Percentiles rank a stretch among this genome's conserved stretches.
phyloP scores from a whole-genome alignment of 306 rosid species.

The Pterocarpus macrocarpus region DNA sequence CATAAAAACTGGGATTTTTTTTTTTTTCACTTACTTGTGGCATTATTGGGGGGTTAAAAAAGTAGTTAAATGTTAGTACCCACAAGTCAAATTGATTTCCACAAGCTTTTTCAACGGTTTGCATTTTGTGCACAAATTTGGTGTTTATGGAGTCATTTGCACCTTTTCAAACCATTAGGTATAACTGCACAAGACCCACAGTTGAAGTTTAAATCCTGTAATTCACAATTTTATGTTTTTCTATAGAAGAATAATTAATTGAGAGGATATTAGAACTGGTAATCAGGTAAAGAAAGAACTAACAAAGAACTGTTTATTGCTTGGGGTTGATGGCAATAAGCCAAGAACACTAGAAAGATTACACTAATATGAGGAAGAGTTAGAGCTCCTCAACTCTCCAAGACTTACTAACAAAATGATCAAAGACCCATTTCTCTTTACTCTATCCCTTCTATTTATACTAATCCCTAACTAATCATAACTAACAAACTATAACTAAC shows the following conservation, averaged over 20 bases:
- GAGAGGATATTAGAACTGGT: too few relatives aligned
- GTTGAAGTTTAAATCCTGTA: neutral
- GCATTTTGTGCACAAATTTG: neutral
- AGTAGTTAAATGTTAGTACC: neutral
- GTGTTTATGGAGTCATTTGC: neutral
- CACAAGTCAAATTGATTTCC: neutral
- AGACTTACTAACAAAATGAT: too few relatives aligned
- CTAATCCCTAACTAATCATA: too few relatives aligned
- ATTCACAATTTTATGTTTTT: neutral
- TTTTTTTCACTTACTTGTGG: neutral
- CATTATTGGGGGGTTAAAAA: neutral
- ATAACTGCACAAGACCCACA: neutral
- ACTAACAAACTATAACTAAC: too few relatives aligned
- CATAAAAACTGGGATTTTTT: neutral
- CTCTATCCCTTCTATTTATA: too few relatives aligned
- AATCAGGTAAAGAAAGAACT: too few relatives aligned
- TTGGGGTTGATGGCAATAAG: too few relatives aligned
- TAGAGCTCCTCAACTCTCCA: too few relatives aligned
- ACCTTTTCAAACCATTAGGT: neutral
- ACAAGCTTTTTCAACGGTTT: neutral
- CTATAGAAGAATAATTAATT: neutral
- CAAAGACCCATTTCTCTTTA: too few relatives aligned
- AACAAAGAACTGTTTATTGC: too few relatives aligned
- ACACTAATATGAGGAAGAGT: too few relatives aligned
- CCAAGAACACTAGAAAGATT: too few relatives aligned